Percentiles rank a stretch among this genome's conserved stretches.
These are phyloP conservation scores for Didymella exigua DNA, from an alignment of 2,329 filamentous ascomycete species.

Conservation along the genomic window DNA sequence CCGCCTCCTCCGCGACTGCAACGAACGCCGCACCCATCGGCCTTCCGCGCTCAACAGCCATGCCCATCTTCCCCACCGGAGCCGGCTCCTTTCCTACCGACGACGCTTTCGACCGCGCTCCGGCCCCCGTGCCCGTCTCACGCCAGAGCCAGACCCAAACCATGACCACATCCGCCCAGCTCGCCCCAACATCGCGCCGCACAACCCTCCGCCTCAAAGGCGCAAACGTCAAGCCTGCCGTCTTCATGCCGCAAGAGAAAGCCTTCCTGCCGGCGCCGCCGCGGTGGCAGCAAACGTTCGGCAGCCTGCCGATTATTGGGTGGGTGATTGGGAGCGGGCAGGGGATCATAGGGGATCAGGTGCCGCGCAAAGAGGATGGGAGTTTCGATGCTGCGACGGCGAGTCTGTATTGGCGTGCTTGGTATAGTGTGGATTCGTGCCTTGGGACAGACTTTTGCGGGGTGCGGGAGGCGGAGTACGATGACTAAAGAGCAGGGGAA, in stretches of 20 bases:
- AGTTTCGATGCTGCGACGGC: constrained; percentile 76
- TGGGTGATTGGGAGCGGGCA: constrained; percentile 53
- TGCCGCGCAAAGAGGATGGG: constrained; percentile 74
- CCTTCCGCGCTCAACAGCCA: constrained; percentile 28
- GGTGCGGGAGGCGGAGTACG: constrained; percentile 58
- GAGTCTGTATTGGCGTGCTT: constrained; percentile 65
- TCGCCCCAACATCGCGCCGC: constrained; percentile 27
- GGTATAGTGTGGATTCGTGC: constrained; percentile 61
- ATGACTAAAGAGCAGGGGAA: constrained; percentile 30
- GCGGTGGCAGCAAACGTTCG: constrained; percentile 50
- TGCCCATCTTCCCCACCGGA: constrained; percentile 19
- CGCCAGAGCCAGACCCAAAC: constrained; percentile 22
- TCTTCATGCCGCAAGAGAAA: constrained; percentile 52
- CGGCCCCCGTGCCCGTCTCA: constrained; percentile 42
- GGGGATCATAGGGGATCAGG: constrained; percentile 74
- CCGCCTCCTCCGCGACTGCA: constrained; percentile 48
- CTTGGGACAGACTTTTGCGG: constrained; percentile 68
- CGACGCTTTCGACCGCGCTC: constrained; percentile 16
- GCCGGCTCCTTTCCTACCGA: constrained; percentile 34
- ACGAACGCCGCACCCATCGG: constrained; percentile 20
- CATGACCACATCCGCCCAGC: constrained; percentile 27
- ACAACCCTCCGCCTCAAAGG: constrained; percentile 39
- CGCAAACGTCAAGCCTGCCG: constrained; percentile 46
- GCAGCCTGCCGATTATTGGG: constrained; percentile 58
- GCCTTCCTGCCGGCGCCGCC: constrained; percentile 54